Evolutionary conservation across 1,284 basidiomycete species (phyloP).

Genomic region (Meripilus lineatus): DNA sequence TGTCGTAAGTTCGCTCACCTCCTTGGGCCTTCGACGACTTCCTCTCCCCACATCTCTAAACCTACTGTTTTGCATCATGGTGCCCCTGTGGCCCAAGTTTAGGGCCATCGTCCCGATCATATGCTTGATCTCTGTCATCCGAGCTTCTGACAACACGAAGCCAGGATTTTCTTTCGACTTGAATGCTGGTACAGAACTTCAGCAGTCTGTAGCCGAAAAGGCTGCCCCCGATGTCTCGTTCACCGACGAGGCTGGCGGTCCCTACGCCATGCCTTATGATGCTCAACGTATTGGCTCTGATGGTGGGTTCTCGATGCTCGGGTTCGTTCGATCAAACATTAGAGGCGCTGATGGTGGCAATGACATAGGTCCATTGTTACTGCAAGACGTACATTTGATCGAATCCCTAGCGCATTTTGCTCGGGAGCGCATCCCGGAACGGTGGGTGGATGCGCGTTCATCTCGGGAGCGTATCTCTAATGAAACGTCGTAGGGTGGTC

Average conservation of each 20-base stretch:
- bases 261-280: constrained; percentile 30
- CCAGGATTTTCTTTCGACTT: no score
- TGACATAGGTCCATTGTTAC: constrained; percentile 10
- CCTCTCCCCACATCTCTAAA: no score
- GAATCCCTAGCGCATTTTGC: constrained; percentile 53
- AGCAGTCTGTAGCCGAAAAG: constrained; percentile 19
- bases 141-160: no score
- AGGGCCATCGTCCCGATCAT: no score
- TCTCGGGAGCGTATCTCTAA: background rate
- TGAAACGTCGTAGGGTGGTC: constrained; percentile 22
- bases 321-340: background rate
- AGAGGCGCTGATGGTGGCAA: background rate
- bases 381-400: constrained; percentile 23
- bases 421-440: constrained; percentile 45
- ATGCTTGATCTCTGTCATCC: no score
- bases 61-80: no score
- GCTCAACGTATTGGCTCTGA: constrained; percentile 39
- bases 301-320: constrained; percentile 12
- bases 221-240: constrained; percentile 20
- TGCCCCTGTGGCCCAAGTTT: no score
- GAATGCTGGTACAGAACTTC: constrained; percentile 18
- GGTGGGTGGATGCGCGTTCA: constrained; percentile 11
- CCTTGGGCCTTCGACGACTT: no score
- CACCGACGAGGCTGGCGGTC: constrained; percentile 25
- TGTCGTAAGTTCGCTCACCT: no score